These are phyloP conservation scores for Waltergamsia citrina DNA, from an alignment of 2,329 filamentous ascomycete genomes.

Conservation along the genomic window DNA sequence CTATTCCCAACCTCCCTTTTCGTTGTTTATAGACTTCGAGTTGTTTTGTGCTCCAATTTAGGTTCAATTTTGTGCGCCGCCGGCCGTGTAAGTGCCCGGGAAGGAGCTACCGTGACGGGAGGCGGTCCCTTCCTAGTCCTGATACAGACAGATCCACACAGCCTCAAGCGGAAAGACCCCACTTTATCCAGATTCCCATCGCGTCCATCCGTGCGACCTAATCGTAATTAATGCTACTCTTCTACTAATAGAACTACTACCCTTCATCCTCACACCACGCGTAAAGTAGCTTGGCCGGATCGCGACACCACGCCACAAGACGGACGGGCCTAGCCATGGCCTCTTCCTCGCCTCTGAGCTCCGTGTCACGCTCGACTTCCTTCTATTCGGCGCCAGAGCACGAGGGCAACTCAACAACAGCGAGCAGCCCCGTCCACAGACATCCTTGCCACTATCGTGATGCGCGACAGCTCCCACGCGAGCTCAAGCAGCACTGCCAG, in stretches of 20 bases:
- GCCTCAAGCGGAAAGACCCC: too few species aligned
- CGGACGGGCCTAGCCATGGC: background rate
- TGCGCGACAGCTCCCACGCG: constrained; percentile 47
- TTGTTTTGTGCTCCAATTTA: too few species aligned
- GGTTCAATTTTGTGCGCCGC: too few species aligned
- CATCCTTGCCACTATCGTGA: constrained; percentile 35
- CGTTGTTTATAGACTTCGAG: too few species aligned
- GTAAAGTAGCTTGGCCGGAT: background rate
- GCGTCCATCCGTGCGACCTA: too few species aligned
- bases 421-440: constrained; percentile 20
- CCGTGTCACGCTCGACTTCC: constrained; percentile 20
- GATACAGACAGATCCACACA: too few species aligned
- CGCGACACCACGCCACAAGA: background rate
- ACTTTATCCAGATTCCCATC: too few species aligned
- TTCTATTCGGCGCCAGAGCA: constrained; percentile 23
- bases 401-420: constrained; percentile 19
- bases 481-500: constrained; percentile 56
- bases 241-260: background rate
- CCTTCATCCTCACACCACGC: background rate
- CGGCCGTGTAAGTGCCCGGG: too few species aligned
- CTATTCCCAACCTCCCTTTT: too few species aligned
- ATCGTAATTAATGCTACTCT: background rate
- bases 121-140: too few species aligned
- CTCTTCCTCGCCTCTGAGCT: constrained; percentile 10
- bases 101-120: too few species aligned